Percentiles rank a stretch among this genome's conserved stretches.
Conservation (phyloP, 2,329 filamentous ascomycete genomes). For the Colletotrichum sp. region DNA sequence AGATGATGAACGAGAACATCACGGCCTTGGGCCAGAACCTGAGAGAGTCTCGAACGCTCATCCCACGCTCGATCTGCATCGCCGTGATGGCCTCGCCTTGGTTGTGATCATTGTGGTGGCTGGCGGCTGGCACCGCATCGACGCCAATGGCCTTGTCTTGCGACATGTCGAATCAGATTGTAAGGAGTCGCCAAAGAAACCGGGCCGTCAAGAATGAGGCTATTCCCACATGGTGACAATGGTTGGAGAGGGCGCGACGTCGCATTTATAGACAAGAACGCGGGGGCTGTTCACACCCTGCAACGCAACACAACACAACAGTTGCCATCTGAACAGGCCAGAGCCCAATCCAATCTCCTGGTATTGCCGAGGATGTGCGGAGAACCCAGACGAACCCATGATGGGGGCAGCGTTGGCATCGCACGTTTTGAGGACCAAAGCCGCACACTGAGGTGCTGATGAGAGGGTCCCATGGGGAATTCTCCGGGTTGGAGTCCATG, state of each 20-base stretch:
- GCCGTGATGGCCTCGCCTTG: constrained; percentile 17
- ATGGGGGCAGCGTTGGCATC: not conserved
- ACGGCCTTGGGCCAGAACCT: constrained; percentile 25
- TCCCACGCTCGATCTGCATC: constrained; percentile 23
- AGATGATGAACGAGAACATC: constrained; percentile 25
- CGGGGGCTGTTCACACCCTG: not conserved
- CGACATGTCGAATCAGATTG: not conserved
- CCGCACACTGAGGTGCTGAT: not conserved
- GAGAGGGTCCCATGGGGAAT: constrained; percentile 16
- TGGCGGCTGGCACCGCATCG: constrained; percentile 11
- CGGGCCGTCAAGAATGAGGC: not conserved
- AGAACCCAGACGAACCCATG: not conserved
- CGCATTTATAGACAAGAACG: constrained; percentile 7
- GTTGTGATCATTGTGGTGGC: not conserved
- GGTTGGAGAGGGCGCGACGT: not conserved
- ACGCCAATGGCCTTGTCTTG: constrained; percentile 11
- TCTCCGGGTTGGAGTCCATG: not conserved
- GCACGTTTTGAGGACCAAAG: constrained; percentile 6
- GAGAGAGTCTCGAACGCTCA: constrained; percentile 23
- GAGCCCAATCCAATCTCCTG: not conserved
- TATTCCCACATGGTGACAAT: not conserved
- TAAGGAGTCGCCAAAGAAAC: not conserved
- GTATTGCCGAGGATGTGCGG: constrained; percentile 14
- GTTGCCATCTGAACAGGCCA: not conserved
- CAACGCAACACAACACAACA: not conserved